A percentile compares a stretch with the other conserved stretches of the same genome.
Evolutionary conservation across 192 early-diverging fungal genomes (phyloP).

Genomic region (Radiomyces spectabilis): DNA sequence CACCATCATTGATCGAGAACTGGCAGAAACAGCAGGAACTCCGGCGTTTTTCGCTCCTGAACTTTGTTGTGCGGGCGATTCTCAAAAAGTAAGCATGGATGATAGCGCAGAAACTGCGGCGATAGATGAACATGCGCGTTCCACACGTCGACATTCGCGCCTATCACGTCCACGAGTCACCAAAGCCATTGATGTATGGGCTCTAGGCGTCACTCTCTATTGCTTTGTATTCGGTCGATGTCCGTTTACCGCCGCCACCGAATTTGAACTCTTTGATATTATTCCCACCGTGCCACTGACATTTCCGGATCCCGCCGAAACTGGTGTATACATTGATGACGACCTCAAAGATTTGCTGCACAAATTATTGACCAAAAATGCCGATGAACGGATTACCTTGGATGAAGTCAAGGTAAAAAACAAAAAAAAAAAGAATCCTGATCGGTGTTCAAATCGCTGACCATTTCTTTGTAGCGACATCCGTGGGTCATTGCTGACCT

Average conservation of each 20-base stretch:
- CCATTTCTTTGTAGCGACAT: conserved; percentile 85
- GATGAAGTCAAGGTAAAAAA: conserved; percentile 74
- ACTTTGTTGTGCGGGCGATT: conserved; percentile 64
- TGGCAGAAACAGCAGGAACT: conserved; percentile 90
- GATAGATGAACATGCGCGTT: no score
- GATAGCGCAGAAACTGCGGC: not conserved
- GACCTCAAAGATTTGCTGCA: conserved; percentile 66
- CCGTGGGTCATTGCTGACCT: conserved; percentile 83
- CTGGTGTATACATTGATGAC: conserved; percentile 31
- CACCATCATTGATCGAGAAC: conserved; percentile 67
- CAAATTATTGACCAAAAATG: conserved; percentile 82
- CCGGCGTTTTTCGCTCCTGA: conserved; percentile 99
- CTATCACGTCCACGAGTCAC: conserved; percentile 47
- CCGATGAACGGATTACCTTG: conserved; percentile 72
- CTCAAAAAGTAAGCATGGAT: not conserved
- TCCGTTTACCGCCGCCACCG: conserved; percentile 90
- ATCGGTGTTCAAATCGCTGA: no score
- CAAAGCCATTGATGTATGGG: conserved; percentile 96
- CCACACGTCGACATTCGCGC: not conserved
- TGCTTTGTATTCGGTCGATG: conserved; percentile 88
- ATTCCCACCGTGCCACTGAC: conserved; percentile 68
- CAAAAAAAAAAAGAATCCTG: conserved; percentile 93
- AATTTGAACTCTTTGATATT: conserved; percentile 93
- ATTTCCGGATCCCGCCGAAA: conserved; percentile 32
- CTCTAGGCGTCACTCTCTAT: conserved; percentile 93